Evolutionary conservation across 2,329 filamentous ascomycete species (phyloP).

Genomic region (Nothophoma quercina): DNA sequence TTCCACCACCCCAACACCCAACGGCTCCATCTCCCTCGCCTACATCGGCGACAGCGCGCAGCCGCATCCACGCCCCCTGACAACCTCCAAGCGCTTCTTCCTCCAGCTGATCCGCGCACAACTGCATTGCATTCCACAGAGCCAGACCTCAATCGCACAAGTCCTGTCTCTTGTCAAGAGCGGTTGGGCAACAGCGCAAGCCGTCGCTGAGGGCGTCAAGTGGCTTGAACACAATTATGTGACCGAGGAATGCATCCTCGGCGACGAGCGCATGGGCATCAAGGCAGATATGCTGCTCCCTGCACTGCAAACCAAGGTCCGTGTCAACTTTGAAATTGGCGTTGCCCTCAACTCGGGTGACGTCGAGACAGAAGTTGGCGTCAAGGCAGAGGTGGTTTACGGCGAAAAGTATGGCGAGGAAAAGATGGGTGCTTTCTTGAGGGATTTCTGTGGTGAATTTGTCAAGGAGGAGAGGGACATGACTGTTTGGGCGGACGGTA

Average conservation of each 20-base stretch:
- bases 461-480: slow-evolving; percentile 40
- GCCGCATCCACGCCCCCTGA: slow-evolving; percentile 62
- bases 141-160: slow-evolving; percentile 62
- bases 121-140: slow-evolving; percentile 68
- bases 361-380: slow-evolving; percentile 62
- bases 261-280: slow-evolving; percentile 71
- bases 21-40: slow-evolving; percentile 68
- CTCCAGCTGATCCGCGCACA: slow-evolving; percentile 75
- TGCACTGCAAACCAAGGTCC: slow-evolving; percentile 72
- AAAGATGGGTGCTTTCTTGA: slow-evolving; percentile 77
- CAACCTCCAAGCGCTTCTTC: slow-evolving; percentile 76
- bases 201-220: slow-evolving; percentile 67
- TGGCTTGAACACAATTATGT: slow-evolving; percentile 70
- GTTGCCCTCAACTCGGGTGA: slow-evolving; percentile 53
- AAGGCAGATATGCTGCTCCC: slow-evolving; percentile 68
- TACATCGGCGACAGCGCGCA: slow-evolving; percentile 70
- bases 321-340: slow-evolving; percentile 65
- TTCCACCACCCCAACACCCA: slow-evolving; percentile 48
- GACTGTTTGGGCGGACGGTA: slow-evolving; percentile 53
- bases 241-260: slow-evolving; percentile 68
- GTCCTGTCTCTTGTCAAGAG: slow-evolving; percentile 67
- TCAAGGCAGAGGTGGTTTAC: slow-evolving; percentile 72
- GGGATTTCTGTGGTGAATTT: slow-evolving; percentile 56
- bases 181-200: slow-evolving; percentile 71
- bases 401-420: slow-evolving; percentile 78